A percentile compares a stretch with the other conserved stretches of the same genome.
Evolutionary conservation across 805 yeast species (phyloP).

Genomic region (Wickerhamiella siamensis): DNA sequence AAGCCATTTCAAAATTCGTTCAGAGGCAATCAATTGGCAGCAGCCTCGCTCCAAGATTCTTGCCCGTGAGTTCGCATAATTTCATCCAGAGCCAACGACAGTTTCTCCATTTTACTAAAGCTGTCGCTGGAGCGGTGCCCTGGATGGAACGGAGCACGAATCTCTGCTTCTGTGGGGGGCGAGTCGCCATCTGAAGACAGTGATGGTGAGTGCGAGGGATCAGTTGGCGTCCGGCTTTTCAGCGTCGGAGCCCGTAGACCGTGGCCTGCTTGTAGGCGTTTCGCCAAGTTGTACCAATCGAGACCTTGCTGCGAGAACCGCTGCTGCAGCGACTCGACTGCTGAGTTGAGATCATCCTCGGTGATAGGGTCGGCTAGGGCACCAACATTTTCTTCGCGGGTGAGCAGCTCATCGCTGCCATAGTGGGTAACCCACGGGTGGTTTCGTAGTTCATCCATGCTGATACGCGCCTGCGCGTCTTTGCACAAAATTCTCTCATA

Average conservation of each 20-base stretch:
- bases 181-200: slow-evolving; percentile 4
- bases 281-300: slow-evolving; percentile 10
- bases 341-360: slow-evolving; percentile 25
- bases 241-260: slow-evolving; percentile 23
- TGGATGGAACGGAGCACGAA: slow-evolving; percentile 1
- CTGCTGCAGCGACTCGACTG: slow-evolving; percentile 24
- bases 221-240: not conserved
- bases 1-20: no score
- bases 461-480: slow-evolving; percentile 51
- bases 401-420: slow-evolving; percentile 24
- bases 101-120: slow-evolving; percentile 17
- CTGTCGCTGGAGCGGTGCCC: slow-evolving; percentile 1
- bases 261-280: slow-evolving; percentile 18
- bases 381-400: slow-evolving; percentile 24
- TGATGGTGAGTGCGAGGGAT: slow-evolving; percentile 5
- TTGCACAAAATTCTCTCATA: slow-evolving; percentile 47
- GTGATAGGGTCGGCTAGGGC: slow-evolving; percentile 22
- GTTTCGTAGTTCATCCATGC: slow-evolving; percentile 50
- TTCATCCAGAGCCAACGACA: slow-evolving; percentile 23
- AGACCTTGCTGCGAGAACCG: slow-evolving; percentile 2
- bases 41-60: no score
- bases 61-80: slow-evolving; percentile 12
- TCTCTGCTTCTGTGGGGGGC: not conserved
- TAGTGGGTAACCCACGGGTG: slow-evolving; percentile 50
- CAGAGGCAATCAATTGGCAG: no score